Evolutionary conservation across 2,329 filamentous ascomycete species (phyloP), one percentile per base, ranked within the genome.

Genomic region (Fusarium pilosicola): DNA sequence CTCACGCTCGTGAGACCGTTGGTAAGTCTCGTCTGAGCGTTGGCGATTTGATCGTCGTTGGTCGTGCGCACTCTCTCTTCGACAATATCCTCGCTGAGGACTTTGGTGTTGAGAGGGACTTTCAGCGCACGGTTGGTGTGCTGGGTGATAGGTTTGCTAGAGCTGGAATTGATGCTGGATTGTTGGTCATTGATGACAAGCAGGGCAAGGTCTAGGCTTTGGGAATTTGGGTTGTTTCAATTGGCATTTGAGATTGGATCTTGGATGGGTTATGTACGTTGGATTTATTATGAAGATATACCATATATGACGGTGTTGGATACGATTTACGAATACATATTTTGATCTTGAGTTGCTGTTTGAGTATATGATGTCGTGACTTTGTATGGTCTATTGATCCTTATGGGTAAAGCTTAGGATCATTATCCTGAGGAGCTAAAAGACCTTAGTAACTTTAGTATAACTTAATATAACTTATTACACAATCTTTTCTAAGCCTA

Each of bases 171-270:
- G 77, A 80, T 48, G 79, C 80, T 20, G 79, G 79, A 11, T 20
- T 82, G 26, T 61, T 82, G 70, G 73, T 82, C 1, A 77, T 78
- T 44, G 74, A 74, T 30, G 70, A 74, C 14, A 76, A 72, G 17
- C 62, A 68, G 34, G 34, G 24, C 5, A 59, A 42, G 13, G 46
- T 22, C 28, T 74, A 49, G 39, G n/a, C 5, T 28, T 60, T 41
- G 18, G 15, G 30, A 6, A 24, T 14, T 42, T 34, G 5, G 20
- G 8, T n/a, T 24, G 24, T 39, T 52, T 42, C 11, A 4, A 17
- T 48, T 34, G 38, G 38, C 30, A 56, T 51, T 32, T 28, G 36
- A 34, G 41, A 42, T 45, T n/a, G 48, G 0, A 28, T 41, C 9
- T 54, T 55, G 24, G 24, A 26, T 18, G n/a, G 3, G 6, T 51